Conservation (phyloP, 2,329 filamentous ascomycete species). For the Ophiostoma sp. region DNA sequence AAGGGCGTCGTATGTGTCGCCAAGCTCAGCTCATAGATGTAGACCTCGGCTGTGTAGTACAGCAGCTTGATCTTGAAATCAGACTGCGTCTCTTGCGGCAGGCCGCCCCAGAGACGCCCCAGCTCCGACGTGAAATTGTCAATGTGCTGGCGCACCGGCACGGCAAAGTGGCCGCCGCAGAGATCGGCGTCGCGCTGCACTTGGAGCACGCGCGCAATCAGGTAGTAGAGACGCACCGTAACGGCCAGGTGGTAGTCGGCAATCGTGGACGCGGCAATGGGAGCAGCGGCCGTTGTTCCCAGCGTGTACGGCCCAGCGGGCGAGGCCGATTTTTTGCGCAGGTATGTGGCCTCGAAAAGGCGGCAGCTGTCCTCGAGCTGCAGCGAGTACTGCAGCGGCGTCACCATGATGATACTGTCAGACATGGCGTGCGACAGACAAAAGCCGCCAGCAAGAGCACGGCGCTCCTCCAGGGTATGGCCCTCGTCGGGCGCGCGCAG, state of each 20-base stretch:
- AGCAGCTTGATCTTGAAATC: slow-evolving; percentile 26
- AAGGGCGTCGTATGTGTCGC: slow-evolving; percentile 18
- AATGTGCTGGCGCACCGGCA: slow-evolving; percentile 23
- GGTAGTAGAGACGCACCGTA: slow-evolving; percentile 26
- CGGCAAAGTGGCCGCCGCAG: slow-evolving; percentile 18
- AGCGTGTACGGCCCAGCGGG: not conserved
- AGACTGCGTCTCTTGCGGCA: slow-evolving; percentile 18
- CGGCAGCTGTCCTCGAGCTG: slow-evolving; percentile 27
- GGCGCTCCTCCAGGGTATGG: slow-evolving; percentile 38
- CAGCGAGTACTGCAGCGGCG: slow-evolving; percentile 42
- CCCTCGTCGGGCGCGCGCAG: slow-evolving; percentile 19
- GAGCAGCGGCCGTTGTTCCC: not conserved
- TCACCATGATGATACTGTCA: slow-evolving; percentile 29
- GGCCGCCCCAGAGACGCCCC: slow-evolving; percentile 17
- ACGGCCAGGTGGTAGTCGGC: slow-evolving; percentile 26
- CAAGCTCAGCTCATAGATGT: slow-evolving; percentile 28
- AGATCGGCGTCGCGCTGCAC: slow-evolving; percentile 26
- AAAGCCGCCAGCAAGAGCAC: slow-evolving; percentile 41
- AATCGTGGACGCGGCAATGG: slow-evolving; percentile 10
- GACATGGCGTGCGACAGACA: slow-evolving; percentile 36
- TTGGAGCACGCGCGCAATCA: slow-evolving; percentile 25
- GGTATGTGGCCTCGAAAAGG: slow-evolving; percentile 22
- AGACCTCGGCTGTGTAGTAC: slow-evolving; percentile 27
- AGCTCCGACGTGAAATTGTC: slow-evolving; percentile 24
- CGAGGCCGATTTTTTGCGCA: slow-evolving; percentile 14